These are phyloP conservation scores for Chlamydomonas urium DNA, from an alignment of 139 green algal species.

Conservation along the genomic window DNA sequence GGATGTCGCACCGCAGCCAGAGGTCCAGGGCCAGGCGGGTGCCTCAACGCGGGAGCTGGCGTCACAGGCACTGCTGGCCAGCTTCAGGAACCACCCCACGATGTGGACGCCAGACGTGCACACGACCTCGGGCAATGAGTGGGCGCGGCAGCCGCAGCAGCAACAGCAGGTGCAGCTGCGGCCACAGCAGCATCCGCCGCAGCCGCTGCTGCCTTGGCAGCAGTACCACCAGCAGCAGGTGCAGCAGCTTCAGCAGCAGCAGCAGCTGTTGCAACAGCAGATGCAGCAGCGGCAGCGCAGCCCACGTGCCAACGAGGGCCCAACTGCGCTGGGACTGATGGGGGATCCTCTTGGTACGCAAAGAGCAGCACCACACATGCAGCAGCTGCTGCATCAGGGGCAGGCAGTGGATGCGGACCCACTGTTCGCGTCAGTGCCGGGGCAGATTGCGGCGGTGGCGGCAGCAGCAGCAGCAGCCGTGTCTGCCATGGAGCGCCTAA, in stretches of 20 bases:
- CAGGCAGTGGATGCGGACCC: too few relatives aligned
- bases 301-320: neutral
- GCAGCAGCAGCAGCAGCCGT: slow-evolving; percentile 2
- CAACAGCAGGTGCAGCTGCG: neutral
- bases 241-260: neutral
- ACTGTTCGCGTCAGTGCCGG: too few relatives aligned
- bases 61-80: too few relatives aligned
- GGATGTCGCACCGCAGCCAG: too few relatives aligned
- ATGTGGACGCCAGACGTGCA: neutral
- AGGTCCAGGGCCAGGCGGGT: too few relatives aligned
- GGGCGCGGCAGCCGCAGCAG: neutral
- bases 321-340: neutral
- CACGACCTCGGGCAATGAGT: too few relatives aligned
- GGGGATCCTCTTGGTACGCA: neutral
- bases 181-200: neutral
- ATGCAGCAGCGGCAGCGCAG: neutral
- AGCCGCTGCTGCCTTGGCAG: too few relatives aligned
- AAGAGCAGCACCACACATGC: neutral
- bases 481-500: slow-evolving; percentile 1
- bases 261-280: neutral
- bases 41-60: too few relatives aligned
- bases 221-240: neutral
- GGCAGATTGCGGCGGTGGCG: slow-evolving; percentile 2
- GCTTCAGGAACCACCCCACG: too few relatives aligned
- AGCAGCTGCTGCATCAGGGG: neutral